These are phyloP conservation scores for Dissophora globulifera DNA, from an alignment of 192 early-diverging fungal species.

Conservation along the genomic window DNA sequence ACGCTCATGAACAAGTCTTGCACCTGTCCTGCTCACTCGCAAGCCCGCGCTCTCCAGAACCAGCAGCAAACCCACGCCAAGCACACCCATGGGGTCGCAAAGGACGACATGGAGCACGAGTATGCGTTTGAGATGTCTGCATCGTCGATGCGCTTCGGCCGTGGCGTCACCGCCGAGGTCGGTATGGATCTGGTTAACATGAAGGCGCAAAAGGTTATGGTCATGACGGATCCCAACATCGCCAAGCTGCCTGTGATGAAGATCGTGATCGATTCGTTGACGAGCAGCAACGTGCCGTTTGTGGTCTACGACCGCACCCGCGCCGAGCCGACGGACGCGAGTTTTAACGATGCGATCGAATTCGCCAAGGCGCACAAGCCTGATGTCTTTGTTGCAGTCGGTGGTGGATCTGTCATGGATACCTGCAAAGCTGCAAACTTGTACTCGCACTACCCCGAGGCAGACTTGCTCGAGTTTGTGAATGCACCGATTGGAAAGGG, in stretches of 20 bases:
- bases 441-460: conserved; percentile 83
- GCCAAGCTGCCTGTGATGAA: conserved; percentile 79
- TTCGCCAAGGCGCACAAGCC: conserved; percentile 78
- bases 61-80: conserved; percentile 8
- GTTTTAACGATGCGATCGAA: conserved; percentile 85
- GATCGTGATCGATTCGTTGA: conserved; percentile 81
- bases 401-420: conserved; percentile 92
- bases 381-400: conserved; percentile 90
- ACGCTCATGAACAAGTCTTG: conserved; percentile 55
- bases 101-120: conserved; percentile 51
- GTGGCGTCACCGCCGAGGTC: conserved; percentile 84
- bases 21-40: conserved; percentile 45
- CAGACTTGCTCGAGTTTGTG: conserved; percentile 91
- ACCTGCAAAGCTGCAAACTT: conserved; percentile 93
- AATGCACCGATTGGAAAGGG: conserved; percentile 93
- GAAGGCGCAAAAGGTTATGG: conserved; percentile 82
- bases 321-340: conserved; percentile 85
- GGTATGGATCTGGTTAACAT: conserved; percentile 87
- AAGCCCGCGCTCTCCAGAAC: conserved; percentile 29
- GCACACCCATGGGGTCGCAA: conserved; percentile 14
- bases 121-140: conserved; percentile 92
- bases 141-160: conserved; percentile 87
- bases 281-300: conserved; percentile 71
- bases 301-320: conserved; percentile 81
- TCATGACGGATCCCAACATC: conserved; percentile 84